A percentile compares a stretch with the other conserved stretches of the same genome.
phyloP scores from a whole-genome alignment of 225 moss, liverwort and hornwort species.

The Bryum argenteum region DNA sequence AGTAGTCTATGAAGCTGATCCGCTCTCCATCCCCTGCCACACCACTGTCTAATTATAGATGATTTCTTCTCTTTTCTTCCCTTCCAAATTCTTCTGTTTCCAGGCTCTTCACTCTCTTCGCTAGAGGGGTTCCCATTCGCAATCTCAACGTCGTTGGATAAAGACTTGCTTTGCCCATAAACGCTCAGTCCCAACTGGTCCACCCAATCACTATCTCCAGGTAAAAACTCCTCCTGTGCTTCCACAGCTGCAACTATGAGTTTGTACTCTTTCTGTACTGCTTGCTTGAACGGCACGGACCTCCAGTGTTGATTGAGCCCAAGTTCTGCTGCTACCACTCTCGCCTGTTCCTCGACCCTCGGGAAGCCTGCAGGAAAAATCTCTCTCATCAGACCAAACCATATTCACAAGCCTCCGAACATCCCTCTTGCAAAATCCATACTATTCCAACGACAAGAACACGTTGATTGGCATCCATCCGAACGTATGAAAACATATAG shows the following conservation, averaged over 20 bases:
- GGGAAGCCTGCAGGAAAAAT: slow-evolving; percentile 62
- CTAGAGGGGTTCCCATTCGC: slow-evolving; percentile 55
- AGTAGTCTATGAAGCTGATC: slow-evolving; percentile 84
- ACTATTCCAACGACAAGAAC: slow-evolving; percentile 2
- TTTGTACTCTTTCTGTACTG: slow-evolving; percentile 58
- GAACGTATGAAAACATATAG: neutral
- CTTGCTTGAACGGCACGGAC: slow-evolving; percentile 62
- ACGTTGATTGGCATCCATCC: neutral
- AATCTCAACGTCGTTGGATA: slow-evolving; percentile 57
- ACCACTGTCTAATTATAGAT: slow-evolving; percentile 71
- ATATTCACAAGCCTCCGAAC: slow-evolving; percentile 1
- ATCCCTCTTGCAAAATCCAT: neutral
- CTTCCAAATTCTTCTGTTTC: slow-evolving; percentile 51
- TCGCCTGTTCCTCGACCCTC: slow-evolving; percentile 73
- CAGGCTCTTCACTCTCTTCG: slow-evolving; percentile 60
- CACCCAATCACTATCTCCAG: slow-evolving; percentile 80
- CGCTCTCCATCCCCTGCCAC: slow-evolving; percentile 83
- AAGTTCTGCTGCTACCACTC: slow-evolving; percentile 65
- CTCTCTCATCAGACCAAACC: slow-evolving; percentile 24
- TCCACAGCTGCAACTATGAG: slow-evolving; percentile 73
- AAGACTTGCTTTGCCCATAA: slow-evolving; percentile 55
- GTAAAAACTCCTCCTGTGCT: slow-evolving; percentile 68
- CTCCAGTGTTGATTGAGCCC: slow-evolving; percentile 69
- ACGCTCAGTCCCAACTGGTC: slow-evolving; percentile 72
- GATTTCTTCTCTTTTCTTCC: slow-evolving; percentile 79